Evolutionary conservation across 331 rosid species (phyloP).

Genomic region (Quercus phellos): DNA sequence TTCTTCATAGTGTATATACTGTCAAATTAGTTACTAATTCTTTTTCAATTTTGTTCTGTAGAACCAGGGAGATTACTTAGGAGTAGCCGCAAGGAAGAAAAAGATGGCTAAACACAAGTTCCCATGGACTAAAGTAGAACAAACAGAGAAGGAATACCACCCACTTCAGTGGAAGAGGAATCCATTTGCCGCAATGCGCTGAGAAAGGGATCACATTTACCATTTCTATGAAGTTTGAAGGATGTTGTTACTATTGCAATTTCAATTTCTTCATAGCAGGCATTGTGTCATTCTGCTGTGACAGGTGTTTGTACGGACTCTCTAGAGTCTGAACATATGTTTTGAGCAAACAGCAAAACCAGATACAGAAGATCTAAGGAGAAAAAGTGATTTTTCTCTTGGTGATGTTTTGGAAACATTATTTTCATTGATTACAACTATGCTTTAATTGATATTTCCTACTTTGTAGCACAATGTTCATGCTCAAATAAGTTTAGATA

Average conservation of each 20-base stretch:
- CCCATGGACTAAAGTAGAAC: conserved; percentile 55
- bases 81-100: conserved; percentile 62
- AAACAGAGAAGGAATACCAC: conserved; percentile 32
- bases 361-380: background rate
- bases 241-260: background rate
- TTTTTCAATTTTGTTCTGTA: conserved; percentile 18
- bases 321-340: background rate
- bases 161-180: conserved; percentile 48
- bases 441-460: background rate
- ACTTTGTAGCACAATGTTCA: background rate
- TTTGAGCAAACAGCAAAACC: conserved; percentile 2
- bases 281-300: conserved; percentile 19
- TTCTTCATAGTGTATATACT: too few relatives aligned
- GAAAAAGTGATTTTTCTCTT: conserved; percentile 6
- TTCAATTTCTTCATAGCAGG: conserved; percentile 11
- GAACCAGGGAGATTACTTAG: conserved; percentile 52
- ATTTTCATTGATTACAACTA: background rate
- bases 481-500: background rate
- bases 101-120: conserved; percentile 58
- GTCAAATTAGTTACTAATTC: background rate
- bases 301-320: background rate
- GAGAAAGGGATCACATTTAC: conserved; percentile 1
- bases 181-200: conserved; percentile 50
- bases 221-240: conserved; percentile 11
- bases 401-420: background rate